Base-by-base conservation (phyloP, 83 land plant species). In the Larix sibirica region DNA sequence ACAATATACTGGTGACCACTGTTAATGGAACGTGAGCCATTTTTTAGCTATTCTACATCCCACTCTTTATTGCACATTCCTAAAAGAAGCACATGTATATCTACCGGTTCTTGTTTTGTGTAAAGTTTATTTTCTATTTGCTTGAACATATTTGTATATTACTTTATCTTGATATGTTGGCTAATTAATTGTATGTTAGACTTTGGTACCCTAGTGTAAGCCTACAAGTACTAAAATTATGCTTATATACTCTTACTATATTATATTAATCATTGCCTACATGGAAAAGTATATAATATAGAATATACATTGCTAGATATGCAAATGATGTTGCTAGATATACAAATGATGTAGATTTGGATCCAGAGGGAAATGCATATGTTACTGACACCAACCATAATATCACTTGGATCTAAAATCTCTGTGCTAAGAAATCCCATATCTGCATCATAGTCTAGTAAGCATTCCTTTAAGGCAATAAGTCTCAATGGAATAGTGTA, bases 331-430 rank as follows among this genome's bases (percentile, higher is more conserved):
- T 28, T 28, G 28, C 28, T 28, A 28, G 28, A 28, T 28, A 28
- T 28, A 28, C 96, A 2, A 94, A 94, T 58, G 96, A 94, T 80
- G 96, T 94, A 9, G 91, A 92, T 0, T 88, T 94, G 5, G 96
- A 94, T 47, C 62, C 70, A 2, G 91, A 85, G 4, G 94, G 96
- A 1, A 94, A 83, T 44, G 88, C 91, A 2, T 94, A 94, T 44
- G 88, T 94, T 5, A 94, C 96, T 0, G 96, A 94, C 62, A 85
- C 83, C 12, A 81, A 62, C 38, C 64, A 54, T 44, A 87, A 61
- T 63, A 86, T 88, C 59, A 90, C 91, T 14, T 94, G 96, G 96
- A 94, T 79, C 89, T 21, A 21, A 82, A 9, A 40, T 87, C 2
- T 81, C 86, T 4, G 73, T 64, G 62, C 82, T 94, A 8, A 70